phyloP scores from a whole-genome alignment of 371 early-diverging fungal species.

The Mucor mucedo region DNA sequence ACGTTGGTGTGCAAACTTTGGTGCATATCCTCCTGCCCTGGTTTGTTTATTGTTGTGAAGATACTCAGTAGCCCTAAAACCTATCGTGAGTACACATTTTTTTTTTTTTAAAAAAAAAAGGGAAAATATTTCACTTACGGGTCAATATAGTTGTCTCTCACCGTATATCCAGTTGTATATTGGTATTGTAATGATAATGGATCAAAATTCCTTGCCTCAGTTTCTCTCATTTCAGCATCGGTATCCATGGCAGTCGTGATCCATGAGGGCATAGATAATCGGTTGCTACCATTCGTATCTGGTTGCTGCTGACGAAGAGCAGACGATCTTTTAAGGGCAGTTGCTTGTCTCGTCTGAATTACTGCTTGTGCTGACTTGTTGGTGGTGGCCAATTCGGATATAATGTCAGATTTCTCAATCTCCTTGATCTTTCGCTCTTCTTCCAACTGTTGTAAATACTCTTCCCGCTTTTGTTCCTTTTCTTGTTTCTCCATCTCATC shows the following conservation, averaged over 20 bases:
- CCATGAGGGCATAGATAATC: slow-evolving; percentile 45
- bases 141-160: slow-evolving; percentile 56
- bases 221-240: slow-evolving; percentile 49
- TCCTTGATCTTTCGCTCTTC: slow-evolving; percentile 56
- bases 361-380: slow-evolving; percentile 57
- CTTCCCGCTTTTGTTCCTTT: slow-evolving; percentile 59
- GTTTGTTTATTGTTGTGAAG: slow-evolving; percentile 45
- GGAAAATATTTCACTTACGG: slow-evolving; percentile 44
- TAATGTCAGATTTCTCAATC: slow-evolving; percentile 54
- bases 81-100: no score
- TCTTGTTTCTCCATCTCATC: slow-evolving; percentile 53
- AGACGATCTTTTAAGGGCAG: slow-evolving; percentile 48
- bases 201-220: slow-evolving; percentile 56
- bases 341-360: slow-evolving; percentile 47
- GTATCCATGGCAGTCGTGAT: slow-evolving; percentile 51
- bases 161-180: slow-evolving; percentile 50
- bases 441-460: slow-evolving; percentile 55
- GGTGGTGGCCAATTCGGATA: slow-evolving; percentile 55
- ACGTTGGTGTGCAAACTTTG: slow-evolving; percentile 59
- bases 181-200: slow-evolving; percentile 56
- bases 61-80: slow-evolving; percentile 46
- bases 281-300: slow-evolving; percentile 8
- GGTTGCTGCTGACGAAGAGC: slow-evolving; percentile 35
- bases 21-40: slow-evolving; percentile 63
- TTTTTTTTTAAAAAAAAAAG: neutral